Evolutionary conservation across 805 yeast species (phyloP).

Genomic region (Yarrowia hollandica): DNA sequence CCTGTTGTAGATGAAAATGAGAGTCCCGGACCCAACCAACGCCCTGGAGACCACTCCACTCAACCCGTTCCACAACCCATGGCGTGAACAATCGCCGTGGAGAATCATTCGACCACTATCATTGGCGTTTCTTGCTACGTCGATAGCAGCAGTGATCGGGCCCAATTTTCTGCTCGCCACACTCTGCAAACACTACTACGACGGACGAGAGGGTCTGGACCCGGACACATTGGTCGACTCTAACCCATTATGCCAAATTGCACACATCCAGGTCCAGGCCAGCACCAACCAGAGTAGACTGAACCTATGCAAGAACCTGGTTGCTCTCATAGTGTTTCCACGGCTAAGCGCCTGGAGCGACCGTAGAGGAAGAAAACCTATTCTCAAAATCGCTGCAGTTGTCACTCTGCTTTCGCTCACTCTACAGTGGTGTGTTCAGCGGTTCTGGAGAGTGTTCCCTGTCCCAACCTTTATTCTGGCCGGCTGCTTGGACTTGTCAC

Average conservation of each 20-base stretch:
- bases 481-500: neutral
- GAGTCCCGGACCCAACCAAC: neutral
- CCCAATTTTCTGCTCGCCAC: slow-evolving; percentile 2
- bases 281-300: neutral
- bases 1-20: no score
- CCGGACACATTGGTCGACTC: neutral
- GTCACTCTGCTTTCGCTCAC: neutral
- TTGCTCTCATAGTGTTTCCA: neutral
- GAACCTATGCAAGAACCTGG: neutral
- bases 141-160: neutral
- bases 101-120: slow-evolving; percentile 1
- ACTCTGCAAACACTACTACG: slow-evolving; percentile 12
- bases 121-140: neutral
- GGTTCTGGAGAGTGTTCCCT: neutral
- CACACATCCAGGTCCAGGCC: neutral
- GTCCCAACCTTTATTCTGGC: neutral
- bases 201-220: slow-evolving; percentile 3
- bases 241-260: slow-evolving; percentile 9
- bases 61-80: slow-evolving; percentile 23
- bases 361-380: neutral
- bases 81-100: slow-evolving; percentile 24
- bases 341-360: slow-evolving; percentile 5
- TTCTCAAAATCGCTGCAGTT: neutral
- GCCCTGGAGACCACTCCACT: slow-evolving; percentile 17
- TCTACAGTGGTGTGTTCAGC: neutral